Evolutionary conservation across 495 filamentous ascomycete genomes (phyloP).

Genomic region (Gamarada debralockiae): DNA sequence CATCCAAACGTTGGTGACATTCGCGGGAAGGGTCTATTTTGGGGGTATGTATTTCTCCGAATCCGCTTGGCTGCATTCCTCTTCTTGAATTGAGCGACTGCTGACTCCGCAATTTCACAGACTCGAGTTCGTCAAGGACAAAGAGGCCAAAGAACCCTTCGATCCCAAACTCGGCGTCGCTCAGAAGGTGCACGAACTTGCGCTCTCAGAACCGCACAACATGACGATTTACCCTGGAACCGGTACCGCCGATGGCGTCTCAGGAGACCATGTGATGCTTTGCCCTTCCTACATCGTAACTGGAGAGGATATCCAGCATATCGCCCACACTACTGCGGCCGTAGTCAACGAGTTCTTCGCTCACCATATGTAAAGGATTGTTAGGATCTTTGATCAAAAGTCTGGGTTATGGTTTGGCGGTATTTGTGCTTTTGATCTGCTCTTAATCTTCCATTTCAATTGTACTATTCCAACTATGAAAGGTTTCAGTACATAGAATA

Average conservation of each 20-base stretch:
- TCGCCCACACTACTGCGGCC: conserved; percentile 43
- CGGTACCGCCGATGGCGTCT: conserved; percentile 62
- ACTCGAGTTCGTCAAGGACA: conserved; percentile 50
- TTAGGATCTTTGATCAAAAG: too few relatives aligned
- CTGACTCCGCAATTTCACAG: too few relatives aligned
- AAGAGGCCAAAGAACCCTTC: conserved; percentile 43
- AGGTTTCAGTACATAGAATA: too few relatives aligned
- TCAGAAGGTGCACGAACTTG: conserved; percentile 49
- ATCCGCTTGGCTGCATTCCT: too few relatives aligned
- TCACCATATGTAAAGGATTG: neutral
- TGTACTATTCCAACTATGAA: too few relatives aligned
- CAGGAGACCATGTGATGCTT: conserved; percentile 73
- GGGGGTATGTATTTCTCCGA: too few relatives aligned
- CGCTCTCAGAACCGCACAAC: conserved; percentile 44
- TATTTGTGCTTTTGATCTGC: neutral
- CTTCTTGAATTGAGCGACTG: too few relatives aligned
- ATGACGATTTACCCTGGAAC: conserved; percentile 68
- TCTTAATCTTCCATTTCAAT: too few relatives aligned
- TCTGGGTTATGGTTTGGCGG: neutral
- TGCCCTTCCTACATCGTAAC: conserved; percentile 71
- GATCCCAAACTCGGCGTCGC: conserved; percentile 35
- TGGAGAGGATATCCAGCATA: conserved; percentile 55
- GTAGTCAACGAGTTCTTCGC: conserved; percentile 19
- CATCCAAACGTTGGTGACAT: conserved; percentile 62
- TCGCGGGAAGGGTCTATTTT: conserved; percentile 60